Percentiles rank a stretch among this genome's conserved stretches.
phyloP scores from a whole-genome alignment of 805 yeast species.

The Candida arabinofermentans region DNA sequence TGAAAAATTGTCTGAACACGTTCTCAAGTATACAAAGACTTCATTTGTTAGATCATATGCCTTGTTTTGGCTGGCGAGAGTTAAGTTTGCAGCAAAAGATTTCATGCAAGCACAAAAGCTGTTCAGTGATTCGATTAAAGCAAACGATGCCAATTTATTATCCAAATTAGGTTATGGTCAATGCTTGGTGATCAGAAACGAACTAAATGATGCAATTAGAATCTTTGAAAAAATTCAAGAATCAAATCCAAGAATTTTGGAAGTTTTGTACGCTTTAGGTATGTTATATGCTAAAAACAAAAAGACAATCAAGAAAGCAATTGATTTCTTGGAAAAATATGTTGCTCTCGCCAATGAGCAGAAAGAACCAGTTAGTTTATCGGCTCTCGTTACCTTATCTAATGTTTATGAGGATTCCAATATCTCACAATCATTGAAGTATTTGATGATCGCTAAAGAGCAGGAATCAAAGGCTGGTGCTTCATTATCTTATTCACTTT shows the following conservation, averaged over 20 bases:
- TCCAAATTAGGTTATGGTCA: conserved; percentile 85
- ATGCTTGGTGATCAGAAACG: conserved; percentile 70
- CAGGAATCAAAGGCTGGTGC: conserved; percentile 40
- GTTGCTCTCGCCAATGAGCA: conserved; percentile 54
- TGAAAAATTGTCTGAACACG: conserved; percentile 49
- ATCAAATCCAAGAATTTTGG: conserved; percentile 63
- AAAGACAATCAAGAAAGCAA: conserved; percentile 45
- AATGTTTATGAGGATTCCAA: conserved; percentile 66
- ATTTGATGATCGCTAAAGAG: conserved; percentile 44
- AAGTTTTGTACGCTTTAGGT: conserved; percentile 75
- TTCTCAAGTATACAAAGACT: conserved; percentile 33
- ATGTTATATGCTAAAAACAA: conserved; percentile 54
- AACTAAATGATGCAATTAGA: conserved; percentile 77
- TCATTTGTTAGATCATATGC: conserved; percentile 53
- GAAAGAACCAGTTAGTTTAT: conserved; percentile 55
- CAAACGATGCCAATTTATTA: conserved; percentile 59
- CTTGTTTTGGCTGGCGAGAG: conserved; percentile 82
- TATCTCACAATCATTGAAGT: conserved; percentile 60
- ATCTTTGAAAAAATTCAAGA: conserved; percentile 75
- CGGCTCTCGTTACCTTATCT: conserved; percentile 67
- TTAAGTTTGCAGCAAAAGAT: conserved; percentile 56
- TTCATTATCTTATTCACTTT: conserved; percentile 52
- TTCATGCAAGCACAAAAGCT: conserved; percentile 64
- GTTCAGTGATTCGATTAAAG: conserved; percentile 68
- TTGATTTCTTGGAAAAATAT: conserved; percentile 65